A percentile compares a stretch with the other conserved stretches of the same genome.
Conservation (phyloP, 441 rosid species). For the Hura crepitans region DNA sequence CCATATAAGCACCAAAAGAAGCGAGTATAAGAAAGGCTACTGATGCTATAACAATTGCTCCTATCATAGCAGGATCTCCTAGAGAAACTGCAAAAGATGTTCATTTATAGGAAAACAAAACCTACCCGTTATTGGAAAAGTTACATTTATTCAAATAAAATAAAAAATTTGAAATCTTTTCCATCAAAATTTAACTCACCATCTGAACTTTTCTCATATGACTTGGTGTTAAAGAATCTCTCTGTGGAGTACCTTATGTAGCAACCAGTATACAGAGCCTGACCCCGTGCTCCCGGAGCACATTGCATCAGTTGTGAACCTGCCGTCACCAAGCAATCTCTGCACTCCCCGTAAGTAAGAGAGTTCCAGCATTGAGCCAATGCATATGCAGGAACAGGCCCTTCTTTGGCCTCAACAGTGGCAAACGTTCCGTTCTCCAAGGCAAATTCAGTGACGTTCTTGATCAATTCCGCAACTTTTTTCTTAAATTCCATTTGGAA, state of each 20-base stretch:
- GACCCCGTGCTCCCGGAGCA: slow-evolving; percentile 39
- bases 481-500: slow-evolving; percentile 22
- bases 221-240: slow-evolving; percentile 33
- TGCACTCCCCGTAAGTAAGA: slow-evolving; percentile 34
- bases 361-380: slow-evolving; percentile 69
- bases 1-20: slow-evolving; percentile 43
- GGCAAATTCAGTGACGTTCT: slow-evolving; percentile 37
- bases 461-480: slow-evolving; percentile 34
- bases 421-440: slow-evolving; percentile 38
- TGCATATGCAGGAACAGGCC: slow-evolving; percentile 37
- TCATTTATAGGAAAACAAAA: not conserved
- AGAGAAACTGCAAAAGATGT: not conserved
- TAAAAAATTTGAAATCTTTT: not conserved
- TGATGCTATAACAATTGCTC: slow-evolving; percentile 19
- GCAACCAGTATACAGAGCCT: slow-evolving; percentile 58
- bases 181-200: slow-evolving; percentile 14
- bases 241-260: slow-evolving; percentile 51
- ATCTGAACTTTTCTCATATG: not conserved
- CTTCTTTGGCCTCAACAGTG: slow-evolving; percentile 30
- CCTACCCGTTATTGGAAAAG: slow-evolving; percentile 1
- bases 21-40: slow-evolving; percentile 31
- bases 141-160: not conserved
- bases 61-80: not conserved
- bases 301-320: slow-evolving; percentile 40
- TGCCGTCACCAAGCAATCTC: slow-evolving; percentile 45